Conservation (phyloP, 2,329 filamentous ascomycete species). For the Trichoderma lentiforme region DNA sequence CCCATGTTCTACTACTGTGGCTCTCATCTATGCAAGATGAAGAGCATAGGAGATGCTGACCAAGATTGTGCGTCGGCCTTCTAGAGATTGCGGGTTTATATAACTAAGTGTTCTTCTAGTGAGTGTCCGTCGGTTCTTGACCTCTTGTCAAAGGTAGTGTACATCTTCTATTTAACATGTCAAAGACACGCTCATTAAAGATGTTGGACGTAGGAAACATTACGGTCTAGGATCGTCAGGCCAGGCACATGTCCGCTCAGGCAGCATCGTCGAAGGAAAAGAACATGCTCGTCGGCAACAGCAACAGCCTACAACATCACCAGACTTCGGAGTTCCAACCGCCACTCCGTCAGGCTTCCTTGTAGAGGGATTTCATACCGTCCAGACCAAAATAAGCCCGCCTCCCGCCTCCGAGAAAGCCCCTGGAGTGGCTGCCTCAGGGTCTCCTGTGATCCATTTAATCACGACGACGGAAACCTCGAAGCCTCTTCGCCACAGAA, state of each 20-base stretch:
- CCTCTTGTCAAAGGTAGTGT: conserved; percentile 48
- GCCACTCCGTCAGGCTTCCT: neutral
- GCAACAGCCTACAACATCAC: neutral
- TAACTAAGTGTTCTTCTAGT: conserved; percentile 33
- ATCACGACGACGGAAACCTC: conserved; percentile 18
- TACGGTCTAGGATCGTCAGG: conserved; percentile 23
- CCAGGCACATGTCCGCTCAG: neutral
- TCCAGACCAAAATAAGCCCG: neutral
- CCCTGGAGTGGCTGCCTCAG: neutral
- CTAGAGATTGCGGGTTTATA: neutral
- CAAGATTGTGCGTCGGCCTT: conserved; percentile 42
- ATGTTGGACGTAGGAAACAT: conserved; percentile 25
- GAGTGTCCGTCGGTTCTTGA: conserved; percentile 50
- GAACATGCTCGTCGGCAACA: neutral
- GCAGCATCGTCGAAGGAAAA: neutral
- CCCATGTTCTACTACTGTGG: conserved; percentile 53
- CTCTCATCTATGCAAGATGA: conserved; percentile 47
- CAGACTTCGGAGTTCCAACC: neutral
- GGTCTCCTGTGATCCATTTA: conserved; percentile 20
- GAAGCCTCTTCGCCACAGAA: neutral
- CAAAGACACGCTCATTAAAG: neutral
- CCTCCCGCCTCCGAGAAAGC: neutral
- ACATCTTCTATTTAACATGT: neutral
- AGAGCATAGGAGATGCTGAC: conserved; percentile 29
- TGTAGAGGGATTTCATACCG: conserved; percentile 3